Evolutionary conservation across 306 rosid genomes (phyloP), one percentile per base, ranked within the genome.

Genomic region (Abrus pulchellus): DNA sequence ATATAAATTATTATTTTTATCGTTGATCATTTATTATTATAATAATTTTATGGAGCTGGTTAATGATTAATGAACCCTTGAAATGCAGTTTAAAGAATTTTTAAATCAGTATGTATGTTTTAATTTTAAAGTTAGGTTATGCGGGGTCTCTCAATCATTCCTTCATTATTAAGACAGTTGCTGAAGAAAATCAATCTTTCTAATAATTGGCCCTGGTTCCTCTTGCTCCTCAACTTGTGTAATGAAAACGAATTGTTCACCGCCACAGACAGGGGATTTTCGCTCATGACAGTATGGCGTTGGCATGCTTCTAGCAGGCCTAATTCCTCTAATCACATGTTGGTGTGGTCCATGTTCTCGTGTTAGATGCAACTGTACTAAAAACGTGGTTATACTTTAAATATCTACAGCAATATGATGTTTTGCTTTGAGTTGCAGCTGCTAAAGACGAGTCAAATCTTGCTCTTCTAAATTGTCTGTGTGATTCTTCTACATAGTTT

Each of bases 181-280:
- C 20, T 28, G 10, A 36, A 47, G 73, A 76, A 45, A 70, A 29
- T n/a, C 2, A 34, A 47, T 1, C 62, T n/a, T 63, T 20, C 5
- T 9, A 64, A 63, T 66, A 0, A 76, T 74, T 82, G 64, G 70
- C 12, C 32, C 3, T 65, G 49, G 47, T 43, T 75, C 34, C 47
- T 76, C 28, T 12, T 48, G 47, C 20, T 74, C 53, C 45, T 79
- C 80, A 88, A 82, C 40, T 73, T 80, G 73, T 36, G 65, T 14
- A n/a, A 10, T 59, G 56, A 79, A 66, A 13, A 27, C 6, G 47
- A 50, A 80, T 75, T 67, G 29, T 75, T 68, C 83, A 83, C 82
- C 78, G 81, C 74, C 88, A 83, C 30, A 47, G 83, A 81, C 88
- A 87, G 72, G 85, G 54, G 67, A 83, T 78, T 52, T 76, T 80